A percentile compares a stretch with the other conserved stretches of the same genome.
Evolutionary conservation across 1,284 basidiomycete genomes (phyloP).

Genomic region (Mycosarcoma maydis): DNA sequence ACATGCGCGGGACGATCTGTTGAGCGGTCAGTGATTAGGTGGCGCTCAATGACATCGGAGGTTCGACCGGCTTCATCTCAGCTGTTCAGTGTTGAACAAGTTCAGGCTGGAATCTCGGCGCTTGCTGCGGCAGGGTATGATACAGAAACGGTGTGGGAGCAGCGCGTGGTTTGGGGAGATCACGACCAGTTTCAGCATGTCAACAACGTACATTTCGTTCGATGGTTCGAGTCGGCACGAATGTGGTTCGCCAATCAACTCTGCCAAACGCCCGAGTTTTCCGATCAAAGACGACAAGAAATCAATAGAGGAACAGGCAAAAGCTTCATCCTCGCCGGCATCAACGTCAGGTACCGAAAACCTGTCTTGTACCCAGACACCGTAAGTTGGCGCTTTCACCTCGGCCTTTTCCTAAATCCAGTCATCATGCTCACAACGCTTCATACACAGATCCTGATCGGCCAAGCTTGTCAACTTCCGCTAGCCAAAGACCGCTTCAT

Average conservation of each 20-base stretch:
- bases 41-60: no score
- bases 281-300: conserved; percentile 26
- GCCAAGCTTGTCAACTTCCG: conserved; percentile 44
- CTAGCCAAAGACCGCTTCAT: conserved; percentile 47
- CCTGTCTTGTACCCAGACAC: conserved; percentile 56
- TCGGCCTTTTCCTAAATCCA: background rate
- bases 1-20: no score
- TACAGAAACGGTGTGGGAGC: conserved; percentile 26
- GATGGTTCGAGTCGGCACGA: conserved; percentile 56
- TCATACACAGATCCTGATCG: conserved; percentile 40
- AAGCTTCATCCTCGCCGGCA: conserved; percentile 54
- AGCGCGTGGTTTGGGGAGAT: conserved; percentile 54
- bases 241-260: conserved; percentile 47
- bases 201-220: conserved; percentile 61
- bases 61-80: conserved; percentile 14
- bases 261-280: conserved; percentile 1
- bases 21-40: no score
- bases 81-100: conserved; percentile 5
- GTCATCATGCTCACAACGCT: no score
- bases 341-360: conserved; percentile 55
- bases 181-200: conserved; percentile 59
- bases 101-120: conserved; percentile 7
- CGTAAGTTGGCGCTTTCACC: conserved; percentile 11
- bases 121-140: conserved; percentile 26
- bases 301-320: conserved; percentile 45